These are phyloP conservation scores for Ramaria sp. DNA, from an alignment of 768 basidiomycete genomes.

Conservation along the genomic window DNA sequence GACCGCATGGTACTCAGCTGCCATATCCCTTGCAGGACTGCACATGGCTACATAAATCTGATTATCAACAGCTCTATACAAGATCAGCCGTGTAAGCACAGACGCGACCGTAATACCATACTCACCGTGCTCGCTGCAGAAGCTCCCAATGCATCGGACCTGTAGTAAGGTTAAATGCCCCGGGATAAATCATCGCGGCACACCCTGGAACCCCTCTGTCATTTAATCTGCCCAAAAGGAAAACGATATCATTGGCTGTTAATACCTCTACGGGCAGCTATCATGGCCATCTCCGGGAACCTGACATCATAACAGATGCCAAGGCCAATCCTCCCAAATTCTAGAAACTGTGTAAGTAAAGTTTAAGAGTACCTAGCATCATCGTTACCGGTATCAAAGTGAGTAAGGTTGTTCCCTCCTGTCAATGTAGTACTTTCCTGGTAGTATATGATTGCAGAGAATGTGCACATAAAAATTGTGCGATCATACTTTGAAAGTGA, in stretches of 20 bases:
- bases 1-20: constrained; percentile 81
- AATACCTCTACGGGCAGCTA: constrained; percentile 73
- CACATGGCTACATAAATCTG: constrained; percentile 96
- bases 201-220: constrained; percentile 42
- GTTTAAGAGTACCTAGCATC: background rate
- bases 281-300: constrained; percentile 90
- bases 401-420: constrained; percentile 61
- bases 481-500: constrained; percentile 64
- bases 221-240: constrained; percentile 4
- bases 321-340: constrained; percentile 94
- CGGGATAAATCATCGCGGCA: constrained; percentile 82
- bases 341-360: constrained; percentile 26
- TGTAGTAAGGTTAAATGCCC: constrained; percentile 92
- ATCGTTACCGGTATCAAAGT: constrained; percentile 73
- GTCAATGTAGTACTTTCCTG: constrained; percentile 86
- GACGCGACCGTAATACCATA: background rate
- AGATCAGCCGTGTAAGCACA: background rate
- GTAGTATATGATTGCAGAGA: background rate
- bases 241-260: background rate
- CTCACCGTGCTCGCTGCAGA: constrained; percentile 74
- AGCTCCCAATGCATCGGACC: constrained; percentile 96
- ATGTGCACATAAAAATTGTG: constrained; percentile 7
- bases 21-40: constrained; percentile 81
- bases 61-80: constrained; percentile 86
- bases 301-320: constrained; percentile 96